Conservation (phyloP, 73 alveolate species). For the Blepharisma stoltei region DNA sequence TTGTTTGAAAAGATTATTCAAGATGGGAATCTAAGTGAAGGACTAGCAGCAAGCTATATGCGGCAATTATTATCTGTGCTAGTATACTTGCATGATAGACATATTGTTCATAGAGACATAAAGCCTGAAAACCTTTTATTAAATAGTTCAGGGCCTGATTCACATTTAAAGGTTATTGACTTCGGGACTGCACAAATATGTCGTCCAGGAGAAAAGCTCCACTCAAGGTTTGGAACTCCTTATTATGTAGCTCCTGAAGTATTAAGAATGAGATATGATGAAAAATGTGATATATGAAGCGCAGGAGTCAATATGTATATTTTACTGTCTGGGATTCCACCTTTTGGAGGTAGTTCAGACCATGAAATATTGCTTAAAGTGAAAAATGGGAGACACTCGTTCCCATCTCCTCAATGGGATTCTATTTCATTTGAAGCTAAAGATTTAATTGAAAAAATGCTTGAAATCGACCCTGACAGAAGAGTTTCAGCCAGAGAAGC, state of each 20-base stretch:
- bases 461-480: slow-evolving; percentile 50
- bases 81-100: slow-evolving; percentile 81
- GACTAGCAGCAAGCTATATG: slow-evolving; percentile 78
- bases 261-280: slow-evolving; percentile 60
- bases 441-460: slow-evolving; percentile 70
- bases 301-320: slow-evolving; percentile 71
- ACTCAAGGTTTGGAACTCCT: slow-evolving; percentile 68
- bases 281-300: slow-evolving; percentile 80
- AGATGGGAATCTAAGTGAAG: slow-evolving; percentile 88
- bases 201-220: slow-evolving; percentile 52
- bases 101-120: slow-evolving; percentile 77
- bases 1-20: slow-evolving; percentile 82
- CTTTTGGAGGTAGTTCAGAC: slow-evolving; percentile 82
- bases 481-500: slow-evolving; percentile 71
- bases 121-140: slow-evolving; percentile 54
- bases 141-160: slow-evolving; percentile 25
- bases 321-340: slow-evolving; percentile 79
- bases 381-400: slow-evolving; percentile 44
- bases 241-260: slow-evolving; percentile 85
- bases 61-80: slow-evolving; percentile 84
- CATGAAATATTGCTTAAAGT: slow-evolving; percentile 75
- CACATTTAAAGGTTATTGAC: slow-evolving; percentile 63
- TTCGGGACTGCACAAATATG: slow-evolving; percentile 68
- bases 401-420: slow-evolving; percentile 62
- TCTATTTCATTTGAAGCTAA: slow-evolving; percentile 79